phyloP scores from a whole-genome alignment of 2,329 filamentous ascomycete species.

The Cladosporium sp. region DNA sequence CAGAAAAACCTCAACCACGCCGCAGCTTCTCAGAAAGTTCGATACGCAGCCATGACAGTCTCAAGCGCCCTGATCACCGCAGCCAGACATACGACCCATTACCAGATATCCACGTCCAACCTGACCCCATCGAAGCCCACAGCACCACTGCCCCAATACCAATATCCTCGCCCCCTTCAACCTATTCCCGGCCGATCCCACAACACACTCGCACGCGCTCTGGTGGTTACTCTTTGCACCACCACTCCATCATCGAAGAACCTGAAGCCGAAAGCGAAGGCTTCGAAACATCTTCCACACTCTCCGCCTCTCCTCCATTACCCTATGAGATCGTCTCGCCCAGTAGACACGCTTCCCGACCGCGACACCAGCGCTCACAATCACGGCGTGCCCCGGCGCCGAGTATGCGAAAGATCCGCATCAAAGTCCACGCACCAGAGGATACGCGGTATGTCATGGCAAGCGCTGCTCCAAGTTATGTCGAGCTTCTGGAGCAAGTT shows the following conservation, averaged over 20 bases:
- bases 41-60: conserved; percentile 23
- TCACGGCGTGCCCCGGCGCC: conserved; percentile 37
- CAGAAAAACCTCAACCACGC: conserved; percentile 38
- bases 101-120: conserved; percentile 63
- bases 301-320: conserved; percentile 55
- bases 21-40: conserved; percentile 24
- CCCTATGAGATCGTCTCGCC: conserved; percentile 62
- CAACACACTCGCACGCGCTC: conserved; percentile 34
- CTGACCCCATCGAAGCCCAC: conserved; percentile 40
- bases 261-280: conserved; percentile 70
- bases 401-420: conserved; percentile 73
- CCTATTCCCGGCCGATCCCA: conserved; percentile 21
- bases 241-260: conserved; percentile 72
- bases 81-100: conserved; percentile 54
- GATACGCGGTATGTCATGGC: conserved; percentile 95
- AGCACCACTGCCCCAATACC: conserved; percentile 25
- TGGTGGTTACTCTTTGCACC: conserved; percentile 33
- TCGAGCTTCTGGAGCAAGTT: conserved; percentile 75
- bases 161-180: conserved; percentile 17
- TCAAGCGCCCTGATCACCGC: conserved; percentile 54
- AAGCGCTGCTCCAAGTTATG: conserved; percentile 58
- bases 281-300: conserved; percentile 53
- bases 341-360: conserved; percentile 20
- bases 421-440: conserved; percentile 83
- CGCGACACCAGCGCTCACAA: conserved; percentile 51